Percentiles rank a stretch among this genome's conserved stretches.
Evolutionary conservation across 1,139 yeast species (phyloP).

Genomic region (Hanseniaspora gamundiae): DNA sequence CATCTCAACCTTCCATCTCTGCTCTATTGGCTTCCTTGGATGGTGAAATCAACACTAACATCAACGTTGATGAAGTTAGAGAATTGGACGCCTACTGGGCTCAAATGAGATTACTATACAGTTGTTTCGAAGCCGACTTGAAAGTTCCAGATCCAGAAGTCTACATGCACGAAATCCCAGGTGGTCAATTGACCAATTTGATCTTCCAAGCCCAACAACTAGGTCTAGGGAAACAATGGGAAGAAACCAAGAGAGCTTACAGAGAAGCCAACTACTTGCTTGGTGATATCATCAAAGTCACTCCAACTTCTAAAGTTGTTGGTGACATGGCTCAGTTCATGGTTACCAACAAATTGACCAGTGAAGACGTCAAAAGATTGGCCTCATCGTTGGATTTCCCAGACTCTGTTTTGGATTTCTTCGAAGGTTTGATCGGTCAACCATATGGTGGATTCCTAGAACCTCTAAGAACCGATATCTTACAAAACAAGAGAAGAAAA

Average conservation of each 20-base stretch:
- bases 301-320: conserved; percentile 97
- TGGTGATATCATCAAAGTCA: conserved; percentile 95
- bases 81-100: conserved; percentile 95
- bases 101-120: conserved; percentile 91
- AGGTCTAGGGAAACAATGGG: conserved; percentile 94
- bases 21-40: conserved; percentile 88
- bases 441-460: conserved; percentile 99
- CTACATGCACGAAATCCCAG: conserved; percentile 95
- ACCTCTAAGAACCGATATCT: conserved; percentile 83
- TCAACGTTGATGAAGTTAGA: conserved; percentile 55
- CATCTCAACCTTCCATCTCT: conserved; percentile 93
- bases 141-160: conserved; percentile 99
- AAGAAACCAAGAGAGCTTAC: conserved; percentile 87
- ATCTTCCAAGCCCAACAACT: conserved; percentile 98
- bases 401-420: conserved; percentile 91
- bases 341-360: conserved; percentile 84
- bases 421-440: conserved; percentile 98
- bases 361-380: conserved; percentile 75
- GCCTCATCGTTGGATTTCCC: conserved; percentile 95
- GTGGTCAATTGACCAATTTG: conserved; percentile 96
- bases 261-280: conserved; percentile 77
- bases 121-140: conserved; percentile 95
- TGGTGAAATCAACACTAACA: conserved; percentile 70
- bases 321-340: conserved; percentile 98
- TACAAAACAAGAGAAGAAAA: conserved; percentile 77